Evolutionary conservation across 2,329 filamentous ascomycete species (phyloP).

Genomic region (Xylariales sp.): DNA sequence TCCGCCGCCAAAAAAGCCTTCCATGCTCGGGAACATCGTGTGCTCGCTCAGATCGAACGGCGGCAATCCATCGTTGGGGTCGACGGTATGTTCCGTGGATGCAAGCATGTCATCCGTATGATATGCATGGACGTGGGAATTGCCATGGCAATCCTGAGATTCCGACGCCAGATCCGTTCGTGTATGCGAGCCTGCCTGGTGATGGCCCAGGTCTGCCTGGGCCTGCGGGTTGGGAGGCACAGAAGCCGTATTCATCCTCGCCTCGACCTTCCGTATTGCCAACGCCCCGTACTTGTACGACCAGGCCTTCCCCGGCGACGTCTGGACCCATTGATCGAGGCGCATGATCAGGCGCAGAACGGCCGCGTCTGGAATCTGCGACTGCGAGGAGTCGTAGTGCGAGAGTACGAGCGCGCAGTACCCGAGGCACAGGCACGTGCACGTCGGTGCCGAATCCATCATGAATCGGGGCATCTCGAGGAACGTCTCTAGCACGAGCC

Average conservation of each 20-base stretch:
- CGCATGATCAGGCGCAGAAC: conserved; percentile 47
- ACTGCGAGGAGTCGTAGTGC: conserved; percentile 49
- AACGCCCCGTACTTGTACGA: conserved; percentile 48
- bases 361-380: conserved; percentile 45
- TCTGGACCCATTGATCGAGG: conserved; percentile 47
- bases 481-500: conserved; percentile 48
- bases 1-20: conserved; percentile 51
- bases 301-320: conserved; percentile 49
- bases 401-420: conserved; percentile 51
- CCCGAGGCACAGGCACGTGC: conserved; percentile 49
- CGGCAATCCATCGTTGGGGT: conserved; percentile 33
- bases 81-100: conserved; percentile 27
- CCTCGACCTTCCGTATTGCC: conserved; percentile 47
- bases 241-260: conserved; percentile 39
- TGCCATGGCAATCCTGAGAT: background rate
- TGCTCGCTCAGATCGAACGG: conserved; percentile 43
- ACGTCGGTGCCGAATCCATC: conserved; percentile 48
- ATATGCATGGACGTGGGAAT: conserved; percentile 12
- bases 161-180: background rate
- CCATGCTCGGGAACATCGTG: conserved; percentile 49
- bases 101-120: conserved; percentile 29
- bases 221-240: conserved; percentile 1
- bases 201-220: conserved; percentile 2
- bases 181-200: background rate
- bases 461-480: conserved; percentile 49